Evolutionary conservation across 176 grass and related monocot genomes (phyloP), one percentile per base, ranked within the genome.

Genomic region (Dendrocalamus sinicus): DNA sequence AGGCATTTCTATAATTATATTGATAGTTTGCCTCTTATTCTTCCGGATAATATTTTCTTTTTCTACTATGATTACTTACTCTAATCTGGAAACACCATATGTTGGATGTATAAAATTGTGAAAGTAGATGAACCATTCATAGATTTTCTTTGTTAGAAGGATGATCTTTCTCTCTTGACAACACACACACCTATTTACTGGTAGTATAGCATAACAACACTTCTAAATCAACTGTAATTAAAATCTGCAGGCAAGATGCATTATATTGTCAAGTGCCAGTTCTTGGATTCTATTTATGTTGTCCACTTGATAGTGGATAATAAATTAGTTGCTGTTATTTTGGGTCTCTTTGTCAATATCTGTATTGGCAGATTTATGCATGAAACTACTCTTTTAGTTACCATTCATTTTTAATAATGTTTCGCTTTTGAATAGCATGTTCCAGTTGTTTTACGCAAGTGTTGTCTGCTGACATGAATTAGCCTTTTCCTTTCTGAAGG

Each of bases 1-100:
- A 85, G 84, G 76, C 87, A 86, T 73, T 92, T 92, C 44, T 84
- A 92, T 72, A 72, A 70, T 81, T 92, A 81, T 45, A 92, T 92
- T 65, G 91, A 92, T 75, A 89, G 87, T 70, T 84, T 89, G 81
- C 91, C 91, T 40, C 81, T 89, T 40, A 89, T 84, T 62, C 77
- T 92, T 77, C 87, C 87, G 51, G 84, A 89, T 73, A 92, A 62
- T 55, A 82, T 92, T 77, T 92, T 89, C 91, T 84, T 92, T 72
- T 82, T 92, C 63, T 89, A 89, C 73, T 84, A 92, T 78, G 91
- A 87, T 87, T 92, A 92, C 68, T 19, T 89, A 77, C 70, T 89
- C 41, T 89, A 60, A 81, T 16, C 40, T 11, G 7, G 43, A 73
- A 75, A 30, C 66, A 55, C 43, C 20, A 66, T 26, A 59, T 62